Conservation (phyloP, 1,284 basidiomycete species). For the Microbotryum saponariae region DNA sequence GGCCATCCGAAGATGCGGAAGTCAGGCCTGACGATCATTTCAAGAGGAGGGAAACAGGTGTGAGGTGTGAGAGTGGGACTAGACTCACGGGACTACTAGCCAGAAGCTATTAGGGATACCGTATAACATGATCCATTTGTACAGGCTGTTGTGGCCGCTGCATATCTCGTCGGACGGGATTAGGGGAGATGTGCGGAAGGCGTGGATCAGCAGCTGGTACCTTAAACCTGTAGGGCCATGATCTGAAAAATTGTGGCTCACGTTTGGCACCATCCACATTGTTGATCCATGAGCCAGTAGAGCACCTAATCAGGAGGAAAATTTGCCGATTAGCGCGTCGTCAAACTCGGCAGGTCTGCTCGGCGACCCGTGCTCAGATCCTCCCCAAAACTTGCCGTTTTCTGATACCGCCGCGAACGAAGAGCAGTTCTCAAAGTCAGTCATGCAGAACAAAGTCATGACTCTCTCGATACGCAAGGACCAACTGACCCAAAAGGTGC, state of each 20-base stretch:
- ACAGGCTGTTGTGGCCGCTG: slow-evolving; percentile 20
- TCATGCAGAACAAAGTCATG: not conserved
- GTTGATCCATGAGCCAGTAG: slow-evolving; percentile 29
- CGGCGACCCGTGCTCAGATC: no score
- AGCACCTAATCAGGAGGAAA: slow-evolving; percentile 1
- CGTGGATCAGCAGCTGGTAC: not conserved
- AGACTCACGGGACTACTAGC: slow-evolving; percentile 23
- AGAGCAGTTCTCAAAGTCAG: not conserved
- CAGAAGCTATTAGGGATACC: slow-evolving; percentile 26
- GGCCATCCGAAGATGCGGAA: no score
- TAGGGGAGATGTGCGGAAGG: not conserved
- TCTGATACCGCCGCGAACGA: not conserved
- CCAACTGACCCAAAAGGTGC: slow-evolving; percentile 54
- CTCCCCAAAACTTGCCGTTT: not conserved
- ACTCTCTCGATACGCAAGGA: no score
- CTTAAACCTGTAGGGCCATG: not conserved
- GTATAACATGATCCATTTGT: slow-evolving; percentile 18
- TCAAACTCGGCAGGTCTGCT: no score
- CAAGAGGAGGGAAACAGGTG: no score
- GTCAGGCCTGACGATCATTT: not conserved
- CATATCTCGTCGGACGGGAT: no score
- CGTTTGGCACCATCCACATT: slow-evolving; percentile 13
- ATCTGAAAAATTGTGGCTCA: not conserved
- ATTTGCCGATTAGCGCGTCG: no score
- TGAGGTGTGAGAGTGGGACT: no score